phyloP scores from a whole-genome alignment of 1,139 yeast species.

The Nadsonia commutata region DNA sequence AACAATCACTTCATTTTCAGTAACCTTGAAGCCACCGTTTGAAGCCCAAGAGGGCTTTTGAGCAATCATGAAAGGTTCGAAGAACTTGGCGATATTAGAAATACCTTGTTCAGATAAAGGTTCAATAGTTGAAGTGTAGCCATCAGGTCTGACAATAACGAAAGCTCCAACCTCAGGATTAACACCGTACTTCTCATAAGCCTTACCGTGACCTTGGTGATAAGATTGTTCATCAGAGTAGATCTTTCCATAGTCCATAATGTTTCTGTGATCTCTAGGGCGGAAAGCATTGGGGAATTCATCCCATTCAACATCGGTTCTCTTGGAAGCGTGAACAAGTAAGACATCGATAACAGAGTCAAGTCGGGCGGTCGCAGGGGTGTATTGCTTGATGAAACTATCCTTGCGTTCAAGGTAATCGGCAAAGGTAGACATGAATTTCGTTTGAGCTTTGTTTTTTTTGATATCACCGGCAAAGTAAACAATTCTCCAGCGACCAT shows the following conservation, averaged over 20 bases:
- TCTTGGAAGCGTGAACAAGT: slow-evolving; percentile 17
- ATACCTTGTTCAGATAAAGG: slow-evolving; percentile 15
- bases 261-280: slow-evolving; percentile 18
- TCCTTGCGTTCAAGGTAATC: slow-evolving; percentile 12
- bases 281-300: slow-evolving; percentile 23
- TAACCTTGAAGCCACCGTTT: slow-evolving; percentile 7
- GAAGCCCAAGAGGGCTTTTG: slow-evolving; percentile 12
- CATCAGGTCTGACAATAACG: slow-evolving; percentile 25
- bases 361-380: slow-evolving; percentile 18
- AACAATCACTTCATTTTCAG: slow-evolving; percentile 5
- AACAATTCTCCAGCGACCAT: slow-evolving; percentile 21
- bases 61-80: slow-evolving; percentile 17
- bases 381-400: slow-evolving; percentile 16
- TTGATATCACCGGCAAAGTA: slow-evolving; percentile 20
- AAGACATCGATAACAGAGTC: slow-evolving; percentile 20
- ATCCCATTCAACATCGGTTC: slow-evolving; percentile 16
- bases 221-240: slow-evolving; percentile 17
- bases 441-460: slow-evolving; percentile 7
- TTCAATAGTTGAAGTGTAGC: slow-evolving; percentile 21
- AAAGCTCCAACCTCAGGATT: slow-evolving; percentile 19
- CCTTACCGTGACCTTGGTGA: slow-evolving; percentile 17
- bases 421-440: slow-evolving; percentile 12
- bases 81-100: slow-evolving; percentile 16
- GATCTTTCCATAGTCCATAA: slow-evolving; percentile 24
- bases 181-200: slow-evolving; percentile 20